These are phyloP conservation scores for Mallotus nudiflorus DNA, from an alignment of 345 rosid genomes.

Conservation along the genomic window DNA sequence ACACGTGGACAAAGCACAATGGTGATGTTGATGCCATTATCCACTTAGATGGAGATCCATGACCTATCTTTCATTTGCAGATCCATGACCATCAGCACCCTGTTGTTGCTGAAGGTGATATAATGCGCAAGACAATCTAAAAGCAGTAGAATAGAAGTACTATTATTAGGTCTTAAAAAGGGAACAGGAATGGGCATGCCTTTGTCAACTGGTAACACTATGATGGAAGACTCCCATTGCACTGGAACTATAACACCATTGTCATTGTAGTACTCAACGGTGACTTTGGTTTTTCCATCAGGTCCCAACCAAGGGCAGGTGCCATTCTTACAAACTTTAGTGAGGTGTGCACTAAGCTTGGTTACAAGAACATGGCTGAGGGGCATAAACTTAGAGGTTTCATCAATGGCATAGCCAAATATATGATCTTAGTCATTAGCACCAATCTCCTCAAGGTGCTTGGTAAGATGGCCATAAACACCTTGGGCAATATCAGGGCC, in stretches of 20 bases:
- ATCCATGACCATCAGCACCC: constrained; percentile 94
- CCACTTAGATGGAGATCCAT: no score
- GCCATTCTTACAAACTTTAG: constrained; percentile 19
- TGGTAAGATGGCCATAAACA: no score
- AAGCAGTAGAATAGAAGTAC: constrained; percentile 95
- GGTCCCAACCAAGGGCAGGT: constrained; percentile 25
- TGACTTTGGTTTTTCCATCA: constrained; percentile 24
- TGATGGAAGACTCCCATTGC: constrained; percentile 97
- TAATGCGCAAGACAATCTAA: constrained; percentile 96
- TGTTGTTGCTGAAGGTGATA: constrained; percentile 98
- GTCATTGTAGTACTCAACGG: constrained; percentile 17
- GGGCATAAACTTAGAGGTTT: constrained; percentile 22
- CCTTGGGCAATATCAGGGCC: no score
- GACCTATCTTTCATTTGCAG: constrained; percentile 80
- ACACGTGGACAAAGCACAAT: no score
- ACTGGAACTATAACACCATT: constrained; percentile 28
- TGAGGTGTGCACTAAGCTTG: constrained; percentile 20
- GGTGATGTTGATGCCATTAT: no score
- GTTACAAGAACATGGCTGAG: constrained; percentile 23
- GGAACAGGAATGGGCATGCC: constrained; percentile 97
- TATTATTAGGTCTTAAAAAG: constrained; percentile 93
- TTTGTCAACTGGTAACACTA: constrained; percentile 98
- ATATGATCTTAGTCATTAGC: constrained; percentile 26
- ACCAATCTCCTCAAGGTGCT: no score
- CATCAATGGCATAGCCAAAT: constrained; percentile 24